Percentiles rank a stretch among this genome's conserved stretches.
phyloP scores from a whole-genome alignment of 805 yeast species.

The Lipomyces anomalus region DNA sequence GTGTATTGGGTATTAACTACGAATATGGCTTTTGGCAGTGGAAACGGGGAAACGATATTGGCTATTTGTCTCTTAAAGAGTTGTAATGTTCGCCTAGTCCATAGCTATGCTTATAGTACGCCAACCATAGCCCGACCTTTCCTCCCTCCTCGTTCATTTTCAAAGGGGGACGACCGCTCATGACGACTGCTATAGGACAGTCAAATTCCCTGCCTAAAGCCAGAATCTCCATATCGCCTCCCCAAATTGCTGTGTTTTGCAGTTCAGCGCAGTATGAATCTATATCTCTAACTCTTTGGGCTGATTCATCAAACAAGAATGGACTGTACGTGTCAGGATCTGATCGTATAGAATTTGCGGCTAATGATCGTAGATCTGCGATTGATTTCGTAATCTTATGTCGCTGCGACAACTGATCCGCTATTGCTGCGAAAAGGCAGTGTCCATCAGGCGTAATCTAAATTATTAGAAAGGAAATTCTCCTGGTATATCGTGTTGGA shows the following conservation, averaged over 20 bases:
- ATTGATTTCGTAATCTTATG: conserved; percentile 40
- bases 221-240: conserved; percentile 86
- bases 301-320: conserved; percentile 73
- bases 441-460: conserved; percentile 74
- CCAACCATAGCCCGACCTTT: conserved; percentile 50
- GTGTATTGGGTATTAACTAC: no score
- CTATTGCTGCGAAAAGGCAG: conserved; percentile 80
- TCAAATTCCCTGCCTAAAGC: conserved; percentile 70
- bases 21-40: no score
- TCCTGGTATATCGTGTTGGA: not conserved
- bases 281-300: conserved; percentile 57
- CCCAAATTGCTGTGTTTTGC: conserved; percentile 86
- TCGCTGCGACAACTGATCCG: conserved; percentile 64
- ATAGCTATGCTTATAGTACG: conserved; percentile 76
- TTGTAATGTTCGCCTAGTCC: conserved; percentile 96
- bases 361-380: conserved; percentile 52
- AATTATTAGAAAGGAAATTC: not conserved
- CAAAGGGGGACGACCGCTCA: conserved; percentile 69
- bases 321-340: conserved; percentile 72
- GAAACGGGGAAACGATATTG: no score
- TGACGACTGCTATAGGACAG: conserved; percentile 68
- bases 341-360: conserved; percentile 60
- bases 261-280: conserved; percentile 64
- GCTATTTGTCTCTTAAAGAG: conserved; percentile 37
- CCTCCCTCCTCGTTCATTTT: conserved; percentile 55